Percentiles rank a stretch among this genome's conserved stretches.
phyloP scores from a whole-genome alignment of 345 rosid genomes.

The Iberis pinnata region DNA sequence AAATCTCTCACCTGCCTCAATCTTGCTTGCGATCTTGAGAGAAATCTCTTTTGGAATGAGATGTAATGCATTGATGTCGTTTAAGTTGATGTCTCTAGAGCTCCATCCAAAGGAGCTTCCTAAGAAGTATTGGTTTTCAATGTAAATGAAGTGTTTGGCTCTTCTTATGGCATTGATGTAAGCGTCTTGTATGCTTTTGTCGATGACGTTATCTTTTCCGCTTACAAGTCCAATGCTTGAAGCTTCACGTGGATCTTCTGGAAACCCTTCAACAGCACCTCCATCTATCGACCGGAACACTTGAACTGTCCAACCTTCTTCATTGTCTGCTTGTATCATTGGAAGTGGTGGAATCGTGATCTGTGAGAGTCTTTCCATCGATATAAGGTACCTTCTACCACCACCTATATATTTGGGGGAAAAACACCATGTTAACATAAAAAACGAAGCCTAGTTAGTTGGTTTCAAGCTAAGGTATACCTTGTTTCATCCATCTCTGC shows the following conservation, averaged over 20 bases:
- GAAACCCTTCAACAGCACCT: slow-evolving; percentile 41
- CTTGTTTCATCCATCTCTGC: slow-evolving; percentile 80
- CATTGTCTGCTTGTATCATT: slow-evolving; percentile 11
- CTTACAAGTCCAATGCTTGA: slow-evolving; percentile 40
- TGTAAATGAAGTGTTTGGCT: slow-evolving; percentile 71
- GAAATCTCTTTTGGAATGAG: slow-evolving; percentile 77
- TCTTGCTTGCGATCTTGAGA: slow-evolving; percentile 65
- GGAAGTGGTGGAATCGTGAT: slow-evolving; percentile 29
- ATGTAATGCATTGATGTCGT: slow-evolving; percentile 55
- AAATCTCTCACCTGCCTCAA: slow-evolving; percentile 66
- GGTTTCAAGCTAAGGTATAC: slow-evolving; percentile 21
- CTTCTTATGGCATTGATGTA: slow-evolving; percentile 69
- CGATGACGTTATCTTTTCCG: slow-evolving; percentile 52
- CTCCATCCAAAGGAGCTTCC: slow-evolving; percentile 82
- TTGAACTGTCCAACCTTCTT: slow-evolving; percentile 58
- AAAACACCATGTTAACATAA: not conserved
- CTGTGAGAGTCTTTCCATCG: slow-evolving; percentile 23
- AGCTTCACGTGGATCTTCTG: slow-evolving; percentile 35
- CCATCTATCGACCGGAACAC: slow-evolving; percentile 63
- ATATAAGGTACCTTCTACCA: slow-evolving; percentile 33
- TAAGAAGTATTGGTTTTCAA: slow-evolving; percentile 76
- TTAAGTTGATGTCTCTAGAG: slow-evolving; percentile 34
- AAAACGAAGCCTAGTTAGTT: not conserved
- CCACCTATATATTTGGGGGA: not conserved
- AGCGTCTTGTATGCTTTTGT: slow-evolving; percentile 78